Conservation (phyloP, 2,329 filamentous ascomycete genomes). For the Colletotrichum phormii region DNA sequence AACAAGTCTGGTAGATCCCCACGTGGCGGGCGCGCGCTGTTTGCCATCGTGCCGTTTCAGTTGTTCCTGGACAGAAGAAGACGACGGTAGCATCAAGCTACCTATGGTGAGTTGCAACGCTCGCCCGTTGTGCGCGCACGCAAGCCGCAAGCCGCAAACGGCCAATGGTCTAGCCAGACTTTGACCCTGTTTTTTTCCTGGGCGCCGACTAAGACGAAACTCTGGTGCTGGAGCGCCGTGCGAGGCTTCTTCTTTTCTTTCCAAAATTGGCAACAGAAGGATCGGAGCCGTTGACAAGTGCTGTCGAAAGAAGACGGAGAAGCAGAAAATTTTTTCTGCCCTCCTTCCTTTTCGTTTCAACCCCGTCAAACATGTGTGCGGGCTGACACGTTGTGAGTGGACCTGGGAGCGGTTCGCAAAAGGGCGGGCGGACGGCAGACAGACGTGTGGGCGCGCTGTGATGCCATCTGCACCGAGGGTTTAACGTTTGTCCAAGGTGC, state of each 20-base stretch:
- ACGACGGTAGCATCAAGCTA: background rate
- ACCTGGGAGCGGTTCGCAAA: slow-evolving; percentile 13
- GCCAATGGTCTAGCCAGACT: slow-evolving; percentile 5
- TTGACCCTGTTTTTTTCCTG: slow-evolving; percentile 2
- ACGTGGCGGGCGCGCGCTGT: slow-evolving; percentile 8
- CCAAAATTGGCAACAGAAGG: slow-evolving; percentile 8
- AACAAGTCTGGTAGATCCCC: background rate
- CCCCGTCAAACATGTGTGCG: slow-evolving; percentile 20
- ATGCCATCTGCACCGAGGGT: slow-evolving; percentile 12
- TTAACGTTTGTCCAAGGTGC: background rate
- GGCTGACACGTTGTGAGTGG: slow-evolving; percentile 22
- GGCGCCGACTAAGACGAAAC: slow-evolving; percentile 20
- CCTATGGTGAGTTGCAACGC: slow-evolving; percentile 12
- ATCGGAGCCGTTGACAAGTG: background rate
- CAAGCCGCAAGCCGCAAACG: background rate
- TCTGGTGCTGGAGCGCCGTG: slow-evolving; percentile 12
- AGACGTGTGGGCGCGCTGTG: background rate
- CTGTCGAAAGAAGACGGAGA: background rate
- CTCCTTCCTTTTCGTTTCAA: slow-evolving; percentile 14
- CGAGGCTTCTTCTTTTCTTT: background rate
- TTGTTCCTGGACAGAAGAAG: slow-evolving; percentile 1
- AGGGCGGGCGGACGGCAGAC: background rate
- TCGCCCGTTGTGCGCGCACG: slow-evolving; percentile 21
- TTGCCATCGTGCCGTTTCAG: slow-evolving; percentile 27
- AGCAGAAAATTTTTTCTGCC: background rate